Evolutionary conservation across 331 rosid species (phyloP).

Genomic region (Pyrus hybrid): DNA sequence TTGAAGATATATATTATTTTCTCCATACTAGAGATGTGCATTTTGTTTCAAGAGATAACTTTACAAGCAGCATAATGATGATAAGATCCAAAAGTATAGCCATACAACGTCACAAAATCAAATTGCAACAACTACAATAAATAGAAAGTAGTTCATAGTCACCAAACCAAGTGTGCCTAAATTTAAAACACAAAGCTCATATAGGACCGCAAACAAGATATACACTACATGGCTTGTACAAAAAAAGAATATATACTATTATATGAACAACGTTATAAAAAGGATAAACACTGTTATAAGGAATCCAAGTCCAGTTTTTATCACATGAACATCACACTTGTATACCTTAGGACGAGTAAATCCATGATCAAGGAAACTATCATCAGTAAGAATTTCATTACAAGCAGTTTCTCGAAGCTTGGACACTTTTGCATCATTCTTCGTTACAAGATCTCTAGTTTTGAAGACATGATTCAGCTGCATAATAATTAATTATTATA

Average conservation of each 20-base stretch:
- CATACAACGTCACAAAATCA: not conserved
- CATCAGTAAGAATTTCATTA: slow-evolving; percentile 23
- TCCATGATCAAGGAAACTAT: slow-evolving; percentile 75
- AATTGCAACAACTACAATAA: not conserved
- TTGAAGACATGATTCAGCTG: slow-evolving; percentile 87
- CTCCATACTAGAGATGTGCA: not conserved
- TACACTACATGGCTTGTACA: not conserved
- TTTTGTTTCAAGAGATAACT: not conserved
- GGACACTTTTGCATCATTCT: slow-evolving; percentile 55
- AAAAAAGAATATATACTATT: not conserved
- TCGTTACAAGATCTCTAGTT: slow-evolving; percentile 62
- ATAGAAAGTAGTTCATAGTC: not conserved
- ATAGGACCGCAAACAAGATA: not conserved
- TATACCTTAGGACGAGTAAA: slow-evolving; percentile 93
- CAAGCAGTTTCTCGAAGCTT: slow-evolving; percentile 39
- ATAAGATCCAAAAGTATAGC: not conserved
- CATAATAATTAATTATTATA: slow-evolving; percentile 7
- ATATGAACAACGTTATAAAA: not conserved
- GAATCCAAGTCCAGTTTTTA: slow-evolving; percentile 1
- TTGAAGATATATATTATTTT: not conserved
- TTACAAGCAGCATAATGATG: not conserved
- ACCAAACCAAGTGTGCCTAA: not conserved
- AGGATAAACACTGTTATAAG: not conserved
- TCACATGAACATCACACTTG: not conserved
- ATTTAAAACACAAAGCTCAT: not conserved